A percentile compares a stretch with the other conserved stretches of the same genome.
These are phyloP conservation scores for Cryptomeria japonica DNA, from an alignment of 75 land plant genomes.

Conservation along the genomic window DNA sequence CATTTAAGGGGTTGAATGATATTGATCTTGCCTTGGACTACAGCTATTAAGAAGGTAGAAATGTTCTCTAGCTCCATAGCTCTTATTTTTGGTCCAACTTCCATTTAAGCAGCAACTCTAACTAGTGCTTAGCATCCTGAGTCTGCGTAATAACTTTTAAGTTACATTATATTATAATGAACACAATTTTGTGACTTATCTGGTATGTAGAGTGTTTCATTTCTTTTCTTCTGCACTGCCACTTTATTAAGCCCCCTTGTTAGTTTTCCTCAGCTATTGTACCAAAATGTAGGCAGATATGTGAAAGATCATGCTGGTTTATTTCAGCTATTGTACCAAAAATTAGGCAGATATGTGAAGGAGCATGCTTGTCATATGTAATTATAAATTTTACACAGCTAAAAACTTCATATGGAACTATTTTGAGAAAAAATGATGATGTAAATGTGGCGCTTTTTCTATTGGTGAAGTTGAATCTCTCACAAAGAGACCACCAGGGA, in stretches of 20 bases:
- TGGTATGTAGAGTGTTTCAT: background rate
- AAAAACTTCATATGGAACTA: background rate
- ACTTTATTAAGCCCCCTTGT: background rate
- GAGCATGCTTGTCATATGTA: background rate
- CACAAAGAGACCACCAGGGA: too few relatives aligned
- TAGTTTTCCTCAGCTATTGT: background rate
- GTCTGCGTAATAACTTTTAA: background rate
- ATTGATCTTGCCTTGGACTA: background rate
- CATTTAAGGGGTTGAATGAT: background rate
- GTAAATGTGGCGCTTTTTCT: too few relatives aligned
- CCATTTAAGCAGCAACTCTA: background rate
- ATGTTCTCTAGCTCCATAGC: background rate
- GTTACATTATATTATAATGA: background rate
- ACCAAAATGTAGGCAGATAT: background rate
- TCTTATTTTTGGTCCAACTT: background rate
- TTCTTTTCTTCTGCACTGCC: background rate
- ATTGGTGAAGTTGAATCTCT: too few relatives aligned
- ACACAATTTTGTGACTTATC: background rate
- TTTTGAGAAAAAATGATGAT: background rate
- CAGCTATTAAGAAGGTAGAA: background rate
- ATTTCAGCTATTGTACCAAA: background rate
- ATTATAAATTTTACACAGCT: background rate
- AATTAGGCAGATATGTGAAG: background rate
- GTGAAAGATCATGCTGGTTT: background rate
- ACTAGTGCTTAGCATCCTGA: background rate